Evolutionary conservation across 228 moss, liverwort and hornwort genomes (phyloP).

Genomic region (Sphagnum magellanicum): DNA sequence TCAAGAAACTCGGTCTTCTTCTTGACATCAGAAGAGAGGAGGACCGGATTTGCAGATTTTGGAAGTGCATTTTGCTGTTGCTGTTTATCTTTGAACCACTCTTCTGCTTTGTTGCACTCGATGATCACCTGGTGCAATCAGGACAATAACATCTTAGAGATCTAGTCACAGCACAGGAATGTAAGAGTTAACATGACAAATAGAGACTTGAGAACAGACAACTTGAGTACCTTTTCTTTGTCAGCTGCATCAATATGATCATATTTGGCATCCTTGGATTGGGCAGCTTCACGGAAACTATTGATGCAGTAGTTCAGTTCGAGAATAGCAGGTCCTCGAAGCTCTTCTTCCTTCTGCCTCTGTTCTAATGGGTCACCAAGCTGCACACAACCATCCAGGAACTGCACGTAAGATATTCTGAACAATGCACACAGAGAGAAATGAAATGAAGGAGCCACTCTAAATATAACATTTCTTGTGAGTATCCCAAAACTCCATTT

Average conservation of each 20-base stretch:
- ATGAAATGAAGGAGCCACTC: too few species aligned
- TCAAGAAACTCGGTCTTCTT: slow-evolving; percentile 97
- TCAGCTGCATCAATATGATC: slow-evolving; percentile 80
- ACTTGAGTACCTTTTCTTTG: slow-evolving; percentile 59
- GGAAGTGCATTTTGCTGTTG: slow-evolving; percentile 75
- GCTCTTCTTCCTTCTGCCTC: slow-evolving; percentile 81
- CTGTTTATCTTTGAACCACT: slow-evolving; percentile 97
- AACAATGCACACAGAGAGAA: too few species aligned
- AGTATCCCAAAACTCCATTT: too few species aligned
- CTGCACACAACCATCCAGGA: slow-evolving; percentile 10
- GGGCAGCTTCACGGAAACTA: slow-evolving; percentile 86
- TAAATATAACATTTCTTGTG: too few species aligned
- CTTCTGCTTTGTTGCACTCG: slow-evolving; percentile 91
- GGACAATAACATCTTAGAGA: not conserved
- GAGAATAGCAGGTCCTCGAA: slow-evolving; percentile 51
- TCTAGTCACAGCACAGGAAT: not conserved
- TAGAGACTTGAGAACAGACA: not conserved
- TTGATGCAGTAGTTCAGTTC: slow-evolving; percentile 75
- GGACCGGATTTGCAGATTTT: slow-evolving; percentile 66
- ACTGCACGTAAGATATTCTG: too few species aligned
- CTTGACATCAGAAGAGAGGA: slow-evolving; percentile 63
- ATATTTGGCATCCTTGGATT: slow-evolving; percentile 77
- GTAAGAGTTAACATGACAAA: too few species aligned
- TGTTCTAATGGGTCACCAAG: slow-evolving; percentile 81
- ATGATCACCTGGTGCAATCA: slow-evolving; percentile 39